phyloP scores from a whole-genome alignment of 2,329 filamentous ascomycete species.

The Colletotrichum eremochloae region DNA sequence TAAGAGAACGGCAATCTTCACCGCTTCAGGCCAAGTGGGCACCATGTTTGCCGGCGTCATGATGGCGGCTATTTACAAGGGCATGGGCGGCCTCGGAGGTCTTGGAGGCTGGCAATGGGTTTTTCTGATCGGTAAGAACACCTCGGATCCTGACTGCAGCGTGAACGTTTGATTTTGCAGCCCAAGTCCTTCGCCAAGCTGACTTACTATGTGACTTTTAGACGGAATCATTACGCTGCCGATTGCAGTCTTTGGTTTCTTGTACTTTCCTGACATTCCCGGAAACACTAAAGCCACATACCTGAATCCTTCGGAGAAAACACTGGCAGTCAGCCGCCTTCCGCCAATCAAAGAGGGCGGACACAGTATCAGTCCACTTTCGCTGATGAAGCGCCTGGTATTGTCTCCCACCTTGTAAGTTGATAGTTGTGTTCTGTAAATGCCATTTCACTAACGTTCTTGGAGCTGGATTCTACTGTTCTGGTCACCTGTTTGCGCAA shows the following conservation, averaged over 20 bases:
- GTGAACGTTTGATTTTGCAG: too few species aligned
- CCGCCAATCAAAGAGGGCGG: conserved; percentile 46
- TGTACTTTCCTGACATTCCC: conserved; percentile 64
- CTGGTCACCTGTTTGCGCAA: conserved; percentile 53
- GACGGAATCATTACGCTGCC: conserved; percentile 67
- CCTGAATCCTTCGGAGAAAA: conserved; percentile 46
- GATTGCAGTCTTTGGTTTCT: conserved; percentile 63
- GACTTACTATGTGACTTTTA: conserved; percentile 36
- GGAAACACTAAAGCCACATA: conserved; percentile 53
- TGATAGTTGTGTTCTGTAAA: conserved; percentile 28
- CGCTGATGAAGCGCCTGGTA: conserved; percentile 45
- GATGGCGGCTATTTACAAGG: conserved; percentile 60
- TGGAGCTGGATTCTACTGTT: conserved; percentile 48
- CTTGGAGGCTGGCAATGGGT: conserved; percentile 66
- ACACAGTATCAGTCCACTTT: conserved; percentile 45
- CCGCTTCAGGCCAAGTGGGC: conserved; percentile 69
- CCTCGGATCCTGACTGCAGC: not conserved
- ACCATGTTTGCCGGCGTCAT: conserved; percentile 72
- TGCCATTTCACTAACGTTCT: not conserved
- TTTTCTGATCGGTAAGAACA: conserved; percentile 44
- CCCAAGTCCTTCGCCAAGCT: not conserved
- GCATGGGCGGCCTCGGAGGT: conserved; percentile 58
- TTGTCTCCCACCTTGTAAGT: conserved; percentile 43
- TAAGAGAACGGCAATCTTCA: conserved; percentile 74
- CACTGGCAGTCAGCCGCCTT: conserved; percentile 56